Percentiles rank a stretch among this genome's conserved stretches.
Evolutionary conservation across 345 rosid species (phyloP).

Genomic region (Streptanthus diversifolius): DNA sequence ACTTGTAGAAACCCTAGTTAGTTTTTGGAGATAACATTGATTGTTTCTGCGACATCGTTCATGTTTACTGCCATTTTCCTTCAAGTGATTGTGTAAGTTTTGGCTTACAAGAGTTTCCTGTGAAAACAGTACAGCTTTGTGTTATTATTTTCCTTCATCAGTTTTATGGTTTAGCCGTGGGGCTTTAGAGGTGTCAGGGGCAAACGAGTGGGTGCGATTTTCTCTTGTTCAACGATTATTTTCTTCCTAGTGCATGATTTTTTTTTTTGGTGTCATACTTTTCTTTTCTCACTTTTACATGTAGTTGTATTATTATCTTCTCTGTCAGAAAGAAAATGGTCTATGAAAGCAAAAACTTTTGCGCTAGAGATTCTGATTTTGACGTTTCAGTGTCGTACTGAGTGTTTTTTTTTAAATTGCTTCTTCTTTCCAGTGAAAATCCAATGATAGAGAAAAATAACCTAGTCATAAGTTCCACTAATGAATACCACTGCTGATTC

Average conservation of each 20-base stretch:
- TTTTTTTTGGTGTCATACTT: conserved; percentile 17
- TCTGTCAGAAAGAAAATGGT: conserved; percentile 43
- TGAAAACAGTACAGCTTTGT: conserved; percentile 23
- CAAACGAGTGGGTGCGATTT: conserved; percentile 22
- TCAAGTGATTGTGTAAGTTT: background rate
- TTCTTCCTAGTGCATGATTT: conserved; percentile 12
- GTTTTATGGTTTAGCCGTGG: conserved; percentile 6
- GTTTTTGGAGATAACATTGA: background rate
- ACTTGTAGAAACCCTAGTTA: conserved; percentile 18
- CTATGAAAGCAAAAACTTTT: conserved; percentile 41
- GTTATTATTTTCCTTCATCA: conserved; percentile 18
- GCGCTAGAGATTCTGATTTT: conserved; percentile 61
- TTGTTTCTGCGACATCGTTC: background rate
- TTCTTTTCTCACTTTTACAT: conserved; percentile 16
- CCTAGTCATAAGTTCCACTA: conserved; percentile 33
- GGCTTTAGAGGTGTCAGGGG: background rate
- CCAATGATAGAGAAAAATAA: conserved; percentile 23
- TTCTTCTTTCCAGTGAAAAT: conserved; percentile 22
- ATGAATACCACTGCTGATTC: conserved; percentile 23
- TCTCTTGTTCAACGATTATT: conserved; percentile 5
- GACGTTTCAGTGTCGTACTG: conserved; percentile 53
- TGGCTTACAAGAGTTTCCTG: background rate
- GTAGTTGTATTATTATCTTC: conserved; percentile 6
- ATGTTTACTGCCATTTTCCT: background rate
- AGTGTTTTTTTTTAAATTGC: conserved; percentile 34